Evolutionary conservation across 306 rosid species (phyloP), one percentile per base, ranked within the genome.

Genomic region (Dalbergia cochinchinensis): DNA sequence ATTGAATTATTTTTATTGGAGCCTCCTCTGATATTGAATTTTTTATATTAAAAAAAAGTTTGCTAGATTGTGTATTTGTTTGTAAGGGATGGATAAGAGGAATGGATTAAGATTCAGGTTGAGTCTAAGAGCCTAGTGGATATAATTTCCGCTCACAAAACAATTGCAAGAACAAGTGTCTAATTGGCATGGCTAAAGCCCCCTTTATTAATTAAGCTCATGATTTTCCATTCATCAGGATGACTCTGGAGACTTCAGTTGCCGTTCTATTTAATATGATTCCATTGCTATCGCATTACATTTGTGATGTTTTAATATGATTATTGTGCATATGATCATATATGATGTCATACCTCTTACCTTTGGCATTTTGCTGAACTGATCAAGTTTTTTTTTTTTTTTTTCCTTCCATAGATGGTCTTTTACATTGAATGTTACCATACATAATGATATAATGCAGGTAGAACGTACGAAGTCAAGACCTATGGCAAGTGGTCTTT

Each of bases 391-490:
- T 19, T 42, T 10, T 22, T 1, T 66, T 58, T 65, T 19, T 42
- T 10, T 22, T 1, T 12, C 41, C 55, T 7, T 18, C 45, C 55
- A 60, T 72, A 16, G 0, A 11, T 66, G 62, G 66, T 68, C 71
- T 35, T 26, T 26, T 66, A 47, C 33, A 58, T 76, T 76, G 65
- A 66, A 70, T 82, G 35, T 44, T 66, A 55, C 51, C 77, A 14
- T 65, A 20, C 73, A 16, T 35, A 34, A 69, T 85, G 54, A 50
- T 81, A 44, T 61, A 16, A 48, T 91, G 87, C 86, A 94, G 97
- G 97, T 94, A 47, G 99, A 91, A 22, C 95, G 99, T 41, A 94
- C 99, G 71, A 94, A 91, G 83, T 80, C 74, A 60, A 85, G 99
- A 78, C 99, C 99, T 59, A 81, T 94, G 65, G 99, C 99, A 68